phyloP scores from a whole-genome alignment of 805 yeast genomes.

The Kluyveromyces nonfermentans region DNA sequence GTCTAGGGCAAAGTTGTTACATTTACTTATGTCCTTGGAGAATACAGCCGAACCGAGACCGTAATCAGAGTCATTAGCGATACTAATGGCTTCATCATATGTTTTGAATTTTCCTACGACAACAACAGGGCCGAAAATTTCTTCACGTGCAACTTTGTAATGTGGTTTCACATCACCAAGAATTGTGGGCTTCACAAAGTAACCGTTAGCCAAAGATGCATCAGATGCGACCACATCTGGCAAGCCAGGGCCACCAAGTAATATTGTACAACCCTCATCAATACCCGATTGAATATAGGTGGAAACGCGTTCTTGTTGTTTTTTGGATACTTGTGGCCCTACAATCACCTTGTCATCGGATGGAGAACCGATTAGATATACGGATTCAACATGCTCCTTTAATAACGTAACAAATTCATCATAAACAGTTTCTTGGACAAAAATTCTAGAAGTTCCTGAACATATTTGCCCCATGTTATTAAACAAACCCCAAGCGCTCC shows the following conservation, averaged over 20 bases:
- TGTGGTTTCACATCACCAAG: constrained; percentile 35
- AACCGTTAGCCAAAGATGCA: constrained; percentile 22
- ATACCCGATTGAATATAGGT: constrained; percentile 40
- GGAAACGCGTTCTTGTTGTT: constrained; percentile 39
- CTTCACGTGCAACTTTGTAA: constrained; percentile 38
- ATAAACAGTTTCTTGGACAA: constrained; percentile 45
- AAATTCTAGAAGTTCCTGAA: constrained; percentile 53
- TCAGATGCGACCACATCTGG: constrained; percentile 21
- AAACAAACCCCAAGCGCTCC: constrained; percentile 48
- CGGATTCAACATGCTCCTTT: constrained; percentile 25
- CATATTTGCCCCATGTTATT: constrained; percentile 57
- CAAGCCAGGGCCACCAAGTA: constrained; percentile 34
- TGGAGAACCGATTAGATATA: constrained; percentile 38
- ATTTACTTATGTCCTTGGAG: constrained; percentile 31
- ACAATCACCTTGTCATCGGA: constrained; percentile 33
- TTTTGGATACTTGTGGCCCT: constrained; percentile 49
- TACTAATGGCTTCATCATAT: constrained; percentile 34
- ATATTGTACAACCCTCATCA: constrained; percentile 43
- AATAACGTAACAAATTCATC: constrained; percentile 40
- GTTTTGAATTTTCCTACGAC: constrained; percentile 36
- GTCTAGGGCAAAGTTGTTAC: constrained; percentile 33
- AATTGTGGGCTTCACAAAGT: constrained; percentile 39
- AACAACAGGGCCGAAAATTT: constrained; percentile 46
- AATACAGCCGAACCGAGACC: constrained; percentile 42
- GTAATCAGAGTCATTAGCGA: constrained; percentile 37